These are phyloP conservation scores for Ilex paraguariensis DNA, from an alignment of 305 asterid genomes.

Conservation along the genomic window DNA sequence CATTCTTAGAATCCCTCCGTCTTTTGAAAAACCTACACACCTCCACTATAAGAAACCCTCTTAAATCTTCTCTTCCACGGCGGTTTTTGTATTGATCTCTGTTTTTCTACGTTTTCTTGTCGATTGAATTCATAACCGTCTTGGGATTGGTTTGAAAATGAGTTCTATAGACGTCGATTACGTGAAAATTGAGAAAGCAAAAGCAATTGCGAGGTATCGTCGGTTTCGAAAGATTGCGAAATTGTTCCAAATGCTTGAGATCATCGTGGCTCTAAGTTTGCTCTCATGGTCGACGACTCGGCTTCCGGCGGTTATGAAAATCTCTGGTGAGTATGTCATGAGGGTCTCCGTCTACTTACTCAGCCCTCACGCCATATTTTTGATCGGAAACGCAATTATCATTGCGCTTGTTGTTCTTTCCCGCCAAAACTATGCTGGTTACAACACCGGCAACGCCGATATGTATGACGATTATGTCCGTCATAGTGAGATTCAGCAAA, in stretches of 20 bases:
- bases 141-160: too few relatives aligned
- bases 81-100: too few relatives aligned
- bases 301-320: slow-evolving; percentile 29
- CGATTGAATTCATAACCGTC: too few relatives aligned
- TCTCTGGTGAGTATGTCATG: slow-evolving; percentile 12
- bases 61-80: too few relatives aligned
- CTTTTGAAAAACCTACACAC: too few relatives aligned
- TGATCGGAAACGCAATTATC: slow-evolving; percentile 71
- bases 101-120: too few relatives aligned
- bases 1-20: too few relatives aligned
- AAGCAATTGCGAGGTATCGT: slow-evolving; percentile 39
- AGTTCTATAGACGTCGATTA: too few relatives aligned
- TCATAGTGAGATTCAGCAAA: slow-evolving; percentile 28
- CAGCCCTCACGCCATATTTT: slow-evolving; percentile 70
- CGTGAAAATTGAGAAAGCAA: slow-evolving; percentile 29
- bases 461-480: slow-evolving; percentile 39
- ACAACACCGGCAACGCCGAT: slow-evolving; percentile 17
- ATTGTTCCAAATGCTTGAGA: slow-evolving; percentile 37
- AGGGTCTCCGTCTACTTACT: slow-evolving; percentile 30
- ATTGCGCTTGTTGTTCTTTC: slow-evolving; percentile 36
- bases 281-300: slow-evolving; percentile 67
- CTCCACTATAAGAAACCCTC: too few relatives aligned
- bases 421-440: slow-evolving; percentile 27
- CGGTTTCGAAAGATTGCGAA: slow-evolving; percentile 34
- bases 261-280: slow-evolving; percentile 28